Evolutionary conservation across 441 rosid species (phyloP).

Genomic region (Pelargonium hybrid): DNA sequence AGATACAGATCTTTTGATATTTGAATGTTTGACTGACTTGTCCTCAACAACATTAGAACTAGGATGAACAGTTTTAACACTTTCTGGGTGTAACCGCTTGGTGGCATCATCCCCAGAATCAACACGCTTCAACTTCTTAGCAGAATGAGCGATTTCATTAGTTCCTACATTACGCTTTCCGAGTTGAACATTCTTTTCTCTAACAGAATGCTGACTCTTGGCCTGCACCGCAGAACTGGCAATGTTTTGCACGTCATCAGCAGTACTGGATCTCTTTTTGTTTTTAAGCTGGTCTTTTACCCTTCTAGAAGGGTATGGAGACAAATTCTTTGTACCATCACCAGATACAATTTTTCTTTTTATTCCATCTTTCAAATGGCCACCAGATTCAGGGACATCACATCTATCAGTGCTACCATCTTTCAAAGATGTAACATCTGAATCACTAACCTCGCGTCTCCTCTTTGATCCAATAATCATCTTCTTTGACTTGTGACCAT

Average conservation of each 20-base stretch:
- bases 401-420: slow-evolving; percentile 26
- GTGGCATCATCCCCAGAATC: slow-evolving; percentile 29
- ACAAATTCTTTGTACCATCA: slow-evolving; percentile 18
- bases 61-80: slow-evolving; percentile 25
- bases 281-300: slow-evolving; percentile 28
- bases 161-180: slow-evolving; percentile 32
- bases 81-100: slow-evolving; percentile 23
- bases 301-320: slow-evolving; percentile 23
- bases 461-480: slow-evolving; percentile 28
- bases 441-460: slow-evolving; percentile 26
- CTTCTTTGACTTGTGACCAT: slow-evolving; percentile 37
- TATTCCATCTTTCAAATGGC: slow-evolving; percentile 33
- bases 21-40: slow-evolving; percentile 28
- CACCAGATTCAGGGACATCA: slow-evolving; percentile 25
- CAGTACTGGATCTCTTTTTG: slow-evolving; percentile 28
- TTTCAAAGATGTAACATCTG: slow-evolving; percentile 20
- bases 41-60: slow-evolving; percentile 25
- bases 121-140: slow-evolving; percentile 43
- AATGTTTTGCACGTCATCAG: slow-evolving; percentile 26
- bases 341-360: slow-evolving; percentile 26
- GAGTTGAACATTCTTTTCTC: slow-evolving; percentile 36
- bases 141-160: slow-evolving; percentile 33
- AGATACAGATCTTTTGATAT: slow-evolving; percentile 18
- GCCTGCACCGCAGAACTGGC: slow-evolving; percentile 22
- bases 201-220: slow-evolving; percentile 23